Base-by-base conservation (phyloP, 2,329 filamentous ascomycete genomes). In the Diaporthe velutina region DNA sequence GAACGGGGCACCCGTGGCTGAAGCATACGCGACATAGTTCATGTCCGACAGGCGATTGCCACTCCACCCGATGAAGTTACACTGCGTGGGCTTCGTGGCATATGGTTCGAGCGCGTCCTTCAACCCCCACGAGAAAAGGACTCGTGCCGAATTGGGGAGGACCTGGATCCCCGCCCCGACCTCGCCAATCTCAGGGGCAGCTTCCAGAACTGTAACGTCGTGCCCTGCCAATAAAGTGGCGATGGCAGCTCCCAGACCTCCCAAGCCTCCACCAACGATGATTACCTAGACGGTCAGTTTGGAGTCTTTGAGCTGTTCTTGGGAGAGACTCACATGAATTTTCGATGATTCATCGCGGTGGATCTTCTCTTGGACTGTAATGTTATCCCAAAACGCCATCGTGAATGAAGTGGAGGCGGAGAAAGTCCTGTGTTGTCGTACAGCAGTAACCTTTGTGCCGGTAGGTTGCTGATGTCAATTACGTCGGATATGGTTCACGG, bases 231-330 rank as follows among this genome's bases (percentile, higher is more conserved):
- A 81, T 1, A 84, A 81, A 54, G 86, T 83, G 4, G 84, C 80
- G 74, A 89, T 88, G n/a, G 85, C 86, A 30, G 87, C 85, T 15
- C 84, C 87, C 12, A 91, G 83, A 7, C 89, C 89, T 33, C 88
- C 88, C 28, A 91, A 83, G 8, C 89, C 89, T 13, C 88, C 89
- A n/a, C 89, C 89, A 28, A 90, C 85, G 35, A 91, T 82, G 30
- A 90, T 83, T 35, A 90, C 81, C 82, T 87, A 42, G 7, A 13
- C 3, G 4, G 4, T 74, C n/a, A 75, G 48, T 4, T 13, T 48
- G 9, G 2, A n/a, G 28, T 19, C 10, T 33, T 13, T 8, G 25
- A 30, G 8, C 7, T 6, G 0, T 4, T 55, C 4, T 3, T 40
- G 6, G 3, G 19, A 2, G 30, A 15, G 3, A 70, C 73, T 13